Percentiles rank a stretch among this genome's conserved stretches.
phyloP scores from a whole-genome alignment of 768 basidiomycete genomes.

The Hericium coralloides region DNA sequence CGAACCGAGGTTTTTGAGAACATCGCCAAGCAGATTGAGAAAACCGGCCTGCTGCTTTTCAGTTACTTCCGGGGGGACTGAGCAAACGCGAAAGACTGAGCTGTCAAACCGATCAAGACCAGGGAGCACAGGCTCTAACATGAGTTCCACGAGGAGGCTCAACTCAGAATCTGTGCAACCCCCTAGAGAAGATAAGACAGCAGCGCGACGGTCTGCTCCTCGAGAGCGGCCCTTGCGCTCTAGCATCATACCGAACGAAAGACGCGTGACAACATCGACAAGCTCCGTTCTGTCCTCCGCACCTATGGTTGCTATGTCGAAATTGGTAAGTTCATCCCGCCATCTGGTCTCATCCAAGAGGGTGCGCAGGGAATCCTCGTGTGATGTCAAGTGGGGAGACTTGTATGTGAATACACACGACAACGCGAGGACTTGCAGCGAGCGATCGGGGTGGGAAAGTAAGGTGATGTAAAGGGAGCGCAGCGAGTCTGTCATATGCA shows the following conservation, averaged over 20 bases:
- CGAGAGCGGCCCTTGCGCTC: slow-evolving; percentile 64
- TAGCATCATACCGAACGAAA: slow-evolving; percentile 85
- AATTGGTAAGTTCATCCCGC: slow-evolving; percentile 75
- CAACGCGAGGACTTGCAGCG: slow-evolving; percentile 67
- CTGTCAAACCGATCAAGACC: slow-evolving; percentile 6
- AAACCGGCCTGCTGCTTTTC: slow-evolving; percentile 77
- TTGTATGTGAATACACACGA: slow-evolving; percentile 82
- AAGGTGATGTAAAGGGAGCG: slow-evolving; percentile 59
- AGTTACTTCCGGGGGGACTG: slow-evolving; percentile 26
- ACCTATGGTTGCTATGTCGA: slow-evolving; percentile 54
- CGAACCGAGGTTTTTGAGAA: slow-evolving; percentile 74
- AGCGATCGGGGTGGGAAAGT: slow-evolving; percentile 77
- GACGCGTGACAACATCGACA: slow-evolving; percentile 59
- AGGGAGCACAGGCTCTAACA: slow-evolving; percentile 61
- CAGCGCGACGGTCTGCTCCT: slow-evolving; percentile 60
- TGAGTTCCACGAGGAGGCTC: slow-evolving; percentile 70
- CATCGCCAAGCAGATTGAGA: slow-evolving; percentile 75
- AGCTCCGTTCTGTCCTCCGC: slow-evolving; percentile 51
- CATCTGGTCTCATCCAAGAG: slow-evolving; percentile 82
- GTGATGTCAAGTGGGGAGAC: slow-evolving; percentile 38
- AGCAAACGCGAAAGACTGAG: slow-evolving; percentile 22
- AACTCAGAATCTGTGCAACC: slow-evolving; percentile 71
- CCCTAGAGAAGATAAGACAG: slow-evolving; percentile 63
- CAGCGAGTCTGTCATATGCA: slow-evolving; percentile 60
- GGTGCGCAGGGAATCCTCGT: slow-evolving; percentile 56